phyloP scores from a whole-genome alignment of 352 stramenopile species.

The Phytophthora gonapodyides region DNA sequence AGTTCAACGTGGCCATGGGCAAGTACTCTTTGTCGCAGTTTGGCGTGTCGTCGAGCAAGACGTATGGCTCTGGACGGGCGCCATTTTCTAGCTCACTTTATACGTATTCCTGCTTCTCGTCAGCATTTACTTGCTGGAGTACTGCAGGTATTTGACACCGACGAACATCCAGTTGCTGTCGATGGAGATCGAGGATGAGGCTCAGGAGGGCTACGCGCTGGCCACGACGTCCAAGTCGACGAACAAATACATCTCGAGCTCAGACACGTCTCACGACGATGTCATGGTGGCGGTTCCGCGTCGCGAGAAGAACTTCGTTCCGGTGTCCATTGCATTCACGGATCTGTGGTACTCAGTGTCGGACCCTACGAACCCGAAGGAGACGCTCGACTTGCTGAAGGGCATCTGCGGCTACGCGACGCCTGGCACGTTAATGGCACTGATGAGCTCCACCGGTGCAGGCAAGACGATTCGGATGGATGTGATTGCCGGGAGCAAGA shows the following conservation, averaged over 20 bases:
- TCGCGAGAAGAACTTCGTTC: conserved; percentile 28
- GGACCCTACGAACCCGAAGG: conserved; percentile 31
- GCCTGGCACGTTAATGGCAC: conserved; percentile 87
- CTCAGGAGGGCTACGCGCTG: conserved; percentile 14
- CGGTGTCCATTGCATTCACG: conserved; percentile 39
- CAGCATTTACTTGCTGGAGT: conserved; percentile 37
- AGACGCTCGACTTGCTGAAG: conserved; percentile 40
- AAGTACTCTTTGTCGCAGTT: conserved; percentile 44
- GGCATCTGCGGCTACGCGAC: conserved; percentile 45
- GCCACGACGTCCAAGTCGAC: conserved; percentile 16
- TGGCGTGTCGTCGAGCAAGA: conserved; percentile 43
- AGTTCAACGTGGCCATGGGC: conserved; percentile 34
- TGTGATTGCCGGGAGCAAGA: conserved; percentile 26
- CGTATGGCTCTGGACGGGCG: conserved; percentile 43
- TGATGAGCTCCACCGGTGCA: conserved; percentile 74
- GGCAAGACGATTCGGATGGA: conserved; percentile 43
- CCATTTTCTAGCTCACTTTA: conserved; percentile 30
- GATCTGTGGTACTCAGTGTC: conserved; percentile 45
- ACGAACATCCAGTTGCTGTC: conserved; percentile 16
- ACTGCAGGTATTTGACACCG: conserved; percentile 24
- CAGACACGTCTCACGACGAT: conserved; percentile 21
- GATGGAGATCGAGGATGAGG: conserved; percentile 20
- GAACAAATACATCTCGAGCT: conserved; percentile 13
- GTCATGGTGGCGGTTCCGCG: conserved; percentile 22
- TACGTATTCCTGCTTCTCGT: conserved; percentile 44